Evolutionary conservation across 225 moss, liverwort and hornwort genomes (phyloP).

Genomic region (Polytrichum formosum): DNA sequence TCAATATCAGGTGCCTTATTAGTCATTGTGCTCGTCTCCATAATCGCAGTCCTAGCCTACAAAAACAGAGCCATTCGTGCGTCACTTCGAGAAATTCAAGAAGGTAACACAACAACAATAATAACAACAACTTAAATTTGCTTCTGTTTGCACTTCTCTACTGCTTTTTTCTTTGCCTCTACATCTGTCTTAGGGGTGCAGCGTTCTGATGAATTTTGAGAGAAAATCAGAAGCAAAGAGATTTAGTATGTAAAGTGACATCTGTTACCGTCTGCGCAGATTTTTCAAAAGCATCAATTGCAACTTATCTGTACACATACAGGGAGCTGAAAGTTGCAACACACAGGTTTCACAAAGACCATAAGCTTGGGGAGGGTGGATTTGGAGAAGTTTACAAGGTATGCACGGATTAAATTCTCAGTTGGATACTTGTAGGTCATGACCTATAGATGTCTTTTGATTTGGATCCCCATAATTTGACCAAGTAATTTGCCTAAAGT

Average conservation of each 20-base stretch:
- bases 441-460: not conserved
- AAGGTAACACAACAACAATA: constrained; percentile 18
- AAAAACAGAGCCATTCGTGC: constrained; percentile 25
- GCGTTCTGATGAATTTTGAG: too few relatives aligned
- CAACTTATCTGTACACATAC: constrained; percentile 38
- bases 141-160: too few relatives aligned
- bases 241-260: too few relatives aligned
- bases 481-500: too few relatives aligned
- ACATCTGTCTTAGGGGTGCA: too few relatives aligned
- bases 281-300: constrained; percentile 30
- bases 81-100: constrained; percentile 25
- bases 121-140: not conserved
- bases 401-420: not conserved
- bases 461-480: too few relatives aligned
- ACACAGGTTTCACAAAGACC: constrained; percentile 48
- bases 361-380: constrained; percentile 71
- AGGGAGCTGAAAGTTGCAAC: constrained; percentile 56
- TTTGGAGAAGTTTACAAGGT: constrained; percentile 75
- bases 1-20: constrained; percentile 25
- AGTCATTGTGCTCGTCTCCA: constrained; percentile 20
- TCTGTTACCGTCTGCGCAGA: constrained; percentile 13
- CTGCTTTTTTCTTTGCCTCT: too few relatives aligned
- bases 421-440: not conserved
- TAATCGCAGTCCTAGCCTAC: constrained; percentile 20
- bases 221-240: too few relatives aligned